Evolutionary conservation across 140 eudicot species (phyloP), one percentile per base, ranked within the genome.

Genomic region (Oenanthe javanica): DNA sequence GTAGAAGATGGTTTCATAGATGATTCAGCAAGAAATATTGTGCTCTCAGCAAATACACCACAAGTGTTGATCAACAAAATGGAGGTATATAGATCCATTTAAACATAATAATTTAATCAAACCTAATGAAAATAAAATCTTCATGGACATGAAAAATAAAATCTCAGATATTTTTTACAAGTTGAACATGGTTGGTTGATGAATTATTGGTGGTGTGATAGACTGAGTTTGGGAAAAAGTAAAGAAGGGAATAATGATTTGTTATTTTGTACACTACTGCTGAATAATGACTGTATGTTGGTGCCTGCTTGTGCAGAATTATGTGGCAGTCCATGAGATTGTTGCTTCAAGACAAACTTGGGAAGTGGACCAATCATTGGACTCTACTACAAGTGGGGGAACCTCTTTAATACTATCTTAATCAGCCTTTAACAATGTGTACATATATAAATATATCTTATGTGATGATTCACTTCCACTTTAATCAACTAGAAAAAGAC

Each of bases 1-100:
- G 96, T 91, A 9, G 96, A 85, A 42, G 93, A 89, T 84, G 96
- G 96, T 67, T 91, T 91, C 89, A 91, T 91, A 67, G 86, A 85
- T 67, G 80, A 70, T 79, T 74, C 88, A 40, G 96, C 86, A 78
- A 88, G 96, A 80, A 66, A 87, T 21, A 90, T 90, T 43, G 84
- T 90, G 83, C 84, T 90, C 57, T 83, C 89, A 48, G 90, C 96
- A 9, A 76, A 76, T 25, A 84, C 87, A 72, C 77, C 90, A 69
- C 78, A 90, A 38, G 91, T 86, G 21, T 76, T 90, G 82, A 82
- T 90, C 83, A 81, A 64, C 63, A 87, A 88, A 85, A 79, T 90
- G 90, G 92, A 90, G 96, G 96, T 90, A 86, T 54, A 40, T 5
- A 1, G 23, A 54, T 42, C 31, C 31, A 31, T 52, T 52, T 52